Evolutionary conservation across 2,329 filamentous ascomycete genomes (phyloP).

Genomic region (Coleophoma crateriformis): DNA sequence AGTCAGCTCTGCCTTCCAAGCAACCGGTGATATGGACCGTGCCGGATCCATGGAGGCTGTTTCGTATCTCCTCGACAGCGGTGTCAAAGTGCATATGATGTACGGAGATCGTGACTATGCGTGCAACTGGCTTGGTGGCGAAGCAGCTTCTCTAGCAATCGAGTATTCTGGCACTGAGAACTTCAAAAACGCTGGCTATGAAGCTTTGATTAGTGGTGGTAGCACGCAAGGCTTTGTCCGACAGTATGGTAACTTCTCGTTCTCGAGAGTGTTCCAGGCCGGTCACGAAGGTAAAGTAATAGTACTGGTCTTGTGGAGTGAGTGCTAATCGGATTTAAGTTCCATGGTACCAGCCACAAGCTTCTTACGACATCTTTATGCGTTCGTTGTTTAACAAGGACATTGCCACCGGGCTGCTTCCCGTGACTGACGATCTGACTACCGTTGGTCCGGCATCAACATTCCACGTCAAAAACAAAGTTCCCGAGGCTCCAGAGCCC

Average conservation of each 20-base stretch:
- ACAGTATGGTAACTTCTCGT: not conserved
- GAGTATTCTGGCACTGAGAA: not conserved
- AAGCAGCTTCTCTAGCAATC: not conserved
- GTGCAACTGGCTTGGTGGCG: constrained; percentile 39
- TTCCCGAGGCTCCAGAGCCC: not conserved
- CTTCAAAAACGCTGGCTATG: not conserved
- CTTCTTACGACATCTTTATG: not conserved
- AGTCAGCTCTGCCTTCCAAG: constrained; percentile 36
- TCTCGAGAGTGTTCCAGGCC: not conserved
- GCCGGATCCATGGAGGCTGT: constrained; percentile 52
- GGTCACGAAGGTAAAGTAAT: not conserved
- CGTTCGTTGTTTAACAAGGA: not conserved
- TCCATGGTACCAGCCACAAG: too few relatives aligned
- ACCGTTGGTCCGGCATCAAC: not conserved
- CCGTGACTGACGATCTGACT: not conserved
- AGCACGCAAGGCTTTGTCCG: not conserved
- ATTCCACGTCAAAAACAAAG: not conserved
- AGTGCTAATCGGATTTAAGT: too few relatives aligned
- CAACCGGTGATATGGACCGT: constrained; percentile 53
- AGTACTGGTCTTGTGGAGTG: too few relatives aligned
- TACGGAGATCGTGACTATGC: constrained; percentile 58
- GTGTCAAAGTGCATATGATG: constrained; percentile 62
- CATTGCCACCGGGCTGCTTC: not conserved
- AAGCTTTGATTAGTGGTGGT: not conserved
- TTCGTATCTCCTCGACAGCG: constrained; percentile 49